Base-by-base conservation (phyloP, 352 stramenopile species). In the Pythium folliculosum region DNA sequence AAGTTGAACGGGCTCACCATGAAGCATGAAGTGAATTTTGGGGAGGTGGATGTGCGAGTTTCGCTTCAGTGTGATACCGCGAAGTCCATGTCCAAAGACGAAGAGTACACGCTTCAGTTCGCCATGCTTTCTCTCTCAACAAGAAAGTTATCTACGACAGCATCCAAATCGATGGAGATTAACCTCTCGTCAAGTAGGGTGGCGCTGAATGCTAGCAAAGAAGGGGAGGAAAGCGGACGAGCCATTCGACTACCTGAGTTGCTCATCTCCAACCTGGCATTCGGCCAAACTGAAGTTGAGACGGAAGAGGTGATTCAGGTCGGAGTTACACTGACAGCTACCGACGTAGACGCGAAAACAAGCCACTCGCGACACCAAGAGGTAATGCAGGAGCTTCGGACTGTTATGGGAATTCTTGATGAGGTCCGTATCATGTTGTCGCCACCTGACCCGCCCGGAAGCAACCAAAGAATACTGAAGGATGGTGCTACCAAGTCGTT, bases 361-460 rank as follows among this genome's bases (percentile, higher is more conserved):
- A 65, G 48, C 35, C 60, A 73, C 55, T 47, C 27, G 7, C 60
- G 22, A 1, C 67, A 73, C 45, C 37, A 57, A 10, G 22, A 55
- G 6, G 50, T 56, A 23, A 9, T 70, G 17, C 2, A 22, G 7
- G 75, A 88, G 35, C 71, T 72, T 37, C 25, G 43, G 16, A 61
- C 57, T 0, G 70, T 81, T 5, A 49, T 74, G 32, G 68, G 50
- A 8, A 67, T 82, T 1, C 27, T 84, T 0, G 71, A 85, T 54
- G 76, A 75, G 21, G 30, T 85, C 2, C 67, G 79, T 16, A 23
- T 61, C 9, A 80, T 88, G 72, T 5, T 88, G 1, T 73, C 69
- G 5, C 61, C 54, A 14, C 61, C 74, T n/a, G 63, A 65, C 13
- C 21, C 22, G 5, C 5, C 13, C 23, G 37, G 16, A 2, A 22